Evolutionary conservation across 2,329 filamentous ascomycete genomes (phyloP), one percentile per base, ranked within the genome.

Genomic region (Fusarium foetens): DNA sequence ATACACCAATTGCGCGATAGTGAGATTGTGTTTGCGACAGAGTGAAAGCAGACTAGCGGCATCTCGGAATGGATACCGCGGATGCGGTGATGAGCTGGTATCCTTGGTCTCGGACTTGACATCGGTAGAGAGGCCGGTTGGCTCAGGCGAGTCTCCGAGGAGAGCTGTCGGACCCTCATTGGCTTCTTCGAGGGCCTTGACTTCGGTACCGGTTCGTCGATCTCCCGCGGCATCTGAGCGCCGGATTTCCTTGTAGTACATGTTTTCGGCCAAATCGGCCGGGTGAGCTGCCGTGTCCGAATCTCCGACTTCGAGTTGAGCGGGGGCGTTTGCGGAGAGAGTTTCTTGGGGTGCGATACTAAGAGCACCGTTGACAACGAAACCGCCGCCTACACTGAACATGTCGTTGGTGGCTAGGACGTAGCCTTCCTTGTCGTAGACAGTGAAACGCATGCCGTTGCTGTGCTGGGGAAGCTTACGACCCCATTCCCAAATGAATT

Each of bases 401-500:
- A 86, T 78, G 68, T 87, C 85, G 61, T 86, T 87, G 23, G 82
- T 85, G 4, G 85, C 85, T 38, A 86, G 73, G 68, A 85, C 81
- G 35, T 79, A 81, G 16, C 85, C 85, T 4, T 86, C 80, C 8
- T 83, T 73, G 61, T 86, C 84, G 51, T 84, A 87, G 6, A 86
- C 85, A n/a, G 80, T 85, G 58, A 87, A 81, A 2, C 85, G 84
- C 85, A 87, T 86, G 45, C 85, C 85, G 57, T 87, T 87, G 78
- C 85, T 87, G 73, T 87, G 85, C 49, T 86, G 70, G 1, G 85
- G 83, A n/a, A 87, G 81, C 74, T 86, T 87, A 29, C 82, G 83
- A 6, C 84, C 83, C 85, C 85, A 87, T 75, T 87, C 83, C 85
- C 85, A 87, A 10, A 81, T 79, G 74, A 87, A 87, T 64, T 86